Evolutionary conservation across 1,284 basidiomycete species (phyloP).

Genomic region (Phenoliferia sp.): DNA sequence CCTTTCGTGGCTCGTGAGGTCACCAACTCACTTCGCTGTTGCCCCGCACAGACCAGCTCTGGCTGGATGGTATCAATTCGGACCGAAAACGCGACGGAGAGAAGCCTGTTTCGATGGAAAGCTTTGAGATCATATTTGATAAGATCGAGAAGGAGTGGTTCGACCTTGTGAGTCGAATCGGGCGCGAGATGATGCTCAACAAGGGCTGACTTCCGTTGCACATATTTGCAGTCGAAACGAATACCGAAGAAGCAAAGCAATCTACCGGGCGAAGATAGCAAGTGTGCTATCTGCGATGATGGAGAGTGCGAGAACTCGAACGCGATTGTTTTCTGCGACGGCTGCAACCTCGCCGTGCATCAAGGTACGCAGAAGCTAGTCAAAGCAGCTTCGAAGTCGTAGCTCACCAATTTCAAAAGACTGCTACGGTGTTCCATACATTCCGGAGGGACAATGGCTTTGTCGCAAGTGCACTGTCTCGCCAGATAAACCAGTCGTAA

Average conservation of each 20-base stretch:
- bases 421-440: conserved; percentile 98
- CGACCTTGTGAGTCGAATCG: conserved; percentile 61
- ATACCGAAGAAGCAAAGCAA: conserved; percentile 77
- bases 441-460: conserved; percentile 99
- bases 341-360: conserved; percentile 97
- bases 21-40: not conserved
- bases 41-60: conserved; percentile 70
- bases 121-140: conserved; percentile 96
- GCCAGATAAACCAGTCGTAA: conserved; percentile 88
- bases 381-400: not conserved
- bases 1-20: not conserved
- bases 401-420: conserved; percentile 51
- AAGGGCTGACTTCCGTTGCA: not conserved
- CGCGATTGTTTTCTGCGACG: conserved; percentile 98
- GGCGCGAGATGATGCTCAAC: not conserved
- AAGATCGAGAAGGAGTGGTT: conserved; percentile 99
- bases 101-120: conserved; percentile 71
- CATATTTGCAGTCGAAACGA: conserved; percentile 65
- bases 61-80: conserved; percentile 80
- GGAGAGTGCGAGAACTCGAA: conserved; percentile 98
- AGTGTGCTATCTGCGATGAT: conserved; percentile 95
- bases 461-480: conserved; percentile 98
- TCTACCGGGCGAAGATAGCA: conserved; percentile 84
- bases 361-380: conserved; percentile 62
- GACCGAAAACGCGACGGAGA: conserved; percentile 76